Percentiles rank a stretch among this genome's conserved stretches.
Evolutionary conservation across 2,329 filamentous ascomycete species (phyloP).

Genomic region (Lasiodiplodia sp.): DNA sequence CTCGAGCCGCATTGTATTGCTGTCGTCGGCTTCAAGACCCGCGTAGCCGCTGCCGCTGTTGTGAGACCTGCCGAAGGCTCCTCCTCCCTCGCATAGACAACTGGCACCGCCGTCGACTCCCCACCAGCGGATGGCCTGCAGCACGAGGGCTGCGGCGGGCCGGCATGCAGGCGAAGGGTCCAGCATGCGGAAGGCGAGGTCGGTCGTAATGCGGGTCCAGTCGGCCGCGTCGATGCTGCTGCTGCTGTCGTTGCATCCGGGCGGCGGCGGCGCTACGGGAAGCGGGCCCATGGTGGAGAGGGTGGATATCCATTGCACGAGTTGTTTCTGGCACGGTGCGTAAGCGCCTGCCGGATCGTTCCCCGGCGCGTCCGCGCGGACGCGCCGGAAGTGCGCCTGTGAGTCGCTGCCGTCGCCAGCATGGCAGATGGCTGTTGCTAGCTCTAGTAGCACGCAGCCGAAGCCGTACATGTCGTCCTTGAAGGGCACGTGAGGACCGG

Average conservation of each 20-base stretch:
- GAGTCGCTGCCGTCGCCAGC: neutral
- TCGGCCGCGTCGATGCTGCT: neutral
- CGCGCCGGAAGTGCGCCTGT: neutral
- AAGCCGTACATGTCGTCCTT: neutral
- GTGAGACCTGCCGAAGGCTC: no score
- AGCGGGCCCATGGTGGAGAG: neutral
- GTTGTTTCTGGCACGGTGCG: neutral
- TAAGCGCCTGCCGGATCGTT: no score
- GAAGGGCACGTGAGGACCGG: neutral
- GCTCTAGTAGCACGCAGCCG: neutral
- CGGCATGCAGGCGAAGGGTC: neutral
- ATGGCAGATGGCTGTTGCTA: neutral
- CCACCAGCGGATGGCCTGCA: neutral
- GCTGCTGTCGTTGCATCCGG: neutral
- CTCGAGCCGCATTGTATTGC: neutral
- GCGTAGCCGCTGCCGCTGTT: no score
- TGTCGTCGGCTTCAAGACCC: neutral
- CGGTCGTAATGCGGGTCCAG: neutral
- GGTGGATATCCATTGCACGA: neutral
- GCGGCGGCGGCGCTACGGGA: neutral
- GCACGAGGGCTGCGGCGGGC: neutral
- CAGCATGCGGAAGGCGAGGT: conserved; percentile 10
- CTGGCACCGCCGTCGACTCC: neutral
- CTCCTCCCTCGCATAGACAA: neutral
- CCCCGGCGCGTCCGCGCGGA: no score